These are phyloP conservation scores for Biscutella auriculata DNA, from an alignment of 441 rosid genomes.

Conservation along the genomic window DNA sequence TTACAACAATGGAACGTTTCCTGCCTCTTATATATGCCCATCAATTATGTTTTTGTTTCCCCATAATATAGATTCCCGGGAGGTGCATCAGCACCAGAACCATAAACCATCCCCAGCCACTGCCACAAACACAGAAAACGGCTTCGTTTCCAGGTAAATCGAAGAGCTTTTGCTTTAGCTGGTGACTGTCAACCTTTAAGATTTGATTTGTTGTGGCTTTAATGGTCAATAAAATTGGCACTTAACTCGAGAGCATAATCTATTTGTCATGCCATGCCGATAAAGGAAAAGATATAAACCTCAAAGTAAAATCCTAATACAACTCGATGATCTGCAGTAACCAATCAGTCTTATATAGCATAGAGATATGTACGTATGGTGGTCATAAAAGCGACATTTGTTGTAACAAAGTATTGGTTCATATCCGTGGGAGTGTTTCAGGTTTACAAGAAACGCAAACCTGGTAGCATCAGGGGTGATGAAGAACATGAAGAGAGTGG, in stretches of 20 bases:
- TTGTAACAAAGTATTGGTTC: neutral
- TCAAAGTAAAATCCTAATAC: neutral
- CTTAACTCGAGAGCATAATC: neutral
- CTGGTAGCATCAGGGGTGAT: conserved; percentile 72
- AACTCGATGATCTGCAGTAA: neutral
- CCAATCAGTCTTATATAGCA: neutral
- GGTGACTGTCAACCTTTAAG: neutral
- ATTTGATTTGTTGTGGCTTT: neutral
- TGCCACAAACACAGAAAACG: conserved; percentile 22
- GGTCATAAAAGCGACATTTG: conserved; percentile 2
- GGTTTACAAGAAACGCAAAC: conserved; percentile 63
- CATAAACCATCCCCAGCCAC: conserved; percentile 31
- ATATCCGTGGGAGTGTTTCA: conserved; percentile 17
- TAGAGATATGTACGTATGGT: neutral
- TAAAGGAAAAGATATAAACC: neutral
- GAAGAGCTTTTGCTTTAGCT: conserved; percentile 1
- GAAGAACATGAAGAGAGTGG: conserved; percentile 55
- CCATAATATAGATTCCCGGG: conserved; percentile 28
- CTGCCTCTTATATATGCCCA: conserved; percentile 4
- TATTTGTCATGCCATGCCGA: neutral
- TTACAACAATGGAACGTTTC: neutral
- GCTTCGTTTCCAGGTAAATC: conserved; percentile 49
- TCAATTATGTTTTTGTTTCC: neutral
- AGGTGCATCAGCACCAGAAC: conserved; percentile 23
- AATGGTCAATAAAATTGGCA: neutral